These are phyloP conservation scores for Platismatia glauca DNA, from an alignment of 495 filamentous ascomycete genomes.

Conservation along the genomic window DNA sequence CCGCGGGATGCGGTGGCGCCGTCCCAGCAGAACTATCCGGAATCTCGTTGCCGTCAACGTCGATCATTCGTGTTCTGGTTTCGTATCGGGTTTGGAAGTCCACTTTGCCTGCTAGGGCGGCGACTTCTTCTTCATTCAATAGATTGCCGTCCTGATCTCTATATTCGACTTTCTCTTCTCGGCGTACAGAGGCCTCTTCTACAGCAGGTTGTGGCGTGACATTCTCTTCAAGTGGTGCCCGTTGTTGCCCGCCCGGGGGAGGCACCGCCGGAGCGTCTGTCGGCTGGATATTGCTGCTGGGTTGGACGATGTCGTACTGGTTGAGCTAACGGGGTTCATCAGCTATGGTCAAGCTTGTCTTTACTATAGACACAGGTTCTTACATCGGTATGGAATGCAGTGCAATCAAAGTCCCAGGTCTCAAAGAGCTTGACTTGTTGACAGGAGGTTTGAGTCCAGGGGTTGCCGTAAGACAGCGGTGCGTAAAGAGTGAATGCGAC, in stretches of 20 bases:
- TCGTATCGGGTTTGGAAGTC: conserved; percentile 92
- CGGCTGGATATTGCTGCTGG: conserved; percentile 22
- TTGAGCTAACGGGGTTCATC: conserved; percentile 16
- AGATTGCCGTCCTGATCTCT: conserved; percentile 90
- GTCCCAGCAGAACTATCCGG: conserved; percentile 38
- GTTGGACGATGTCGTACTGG: conserved; percentile 20
- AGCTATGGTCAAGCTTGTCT: not conserved
- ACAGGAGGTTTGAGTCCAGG: conserved; percentile 85
- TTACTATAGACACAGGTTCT: conserved; percentile 36
- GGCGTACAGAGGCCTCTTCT: conserved; percentile 49
- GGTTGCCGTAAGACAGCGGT: conserved; percentile 84
- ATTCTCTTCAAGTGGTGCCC: conserved; percentile 28
- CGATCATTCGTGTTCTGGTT: conserved; percentile 76
- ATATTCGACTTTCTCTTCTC: conserved; percentile 85
- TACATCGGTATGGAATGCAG: conserved; percentile 80
- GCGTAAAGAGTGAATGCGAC: conserved; percentile 76
- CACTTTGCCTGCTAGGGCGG: conserved; percentile 76
- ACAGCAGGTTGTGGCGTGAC: conserved; percentile 34
- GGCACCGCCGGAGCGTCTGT: conserved; percentile 22
- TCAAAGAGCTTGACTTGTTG: conserved; percentile 75
- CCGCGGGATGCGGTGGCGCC: conserved; percentile 73
- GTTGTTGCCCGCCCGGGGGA: conserved; percentile 20
- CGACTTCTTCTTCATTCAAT: conserved; percentile 73
- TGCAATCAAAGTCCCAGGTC: conserved; percentile 96
- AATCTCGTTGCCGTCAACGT: conserved; percentile 65